Conservation (phyloP, 1,284 basidiomycete genomes). For the Tylopilus sp. region DNA sequence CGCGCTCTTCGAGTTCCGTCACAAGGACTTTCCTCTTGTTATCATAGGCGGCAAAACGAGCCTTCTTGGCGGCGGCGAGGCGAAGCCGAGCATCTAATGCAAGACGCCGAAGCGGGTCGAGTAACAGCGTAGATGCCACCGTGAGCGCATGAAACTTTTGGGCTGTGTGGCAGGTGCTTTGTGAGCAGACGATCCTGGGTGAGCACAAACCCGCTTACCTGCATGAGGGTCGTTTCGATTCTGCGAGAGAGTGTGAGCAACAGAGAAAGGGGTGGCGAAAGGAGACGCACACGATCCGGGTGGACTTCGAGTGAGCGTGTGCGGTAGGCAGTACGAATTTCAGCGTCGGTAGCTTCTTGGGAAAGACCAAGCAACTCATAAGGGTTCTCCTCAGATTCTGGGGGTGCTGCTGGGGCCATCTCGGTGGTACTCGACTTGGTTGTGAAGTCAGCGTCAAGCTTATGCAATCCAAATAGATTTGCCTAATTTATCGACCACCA, state of each 20-base stretch:
- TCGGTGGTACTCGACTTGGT: neutral
- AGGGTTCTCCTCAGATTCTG: too few species aligned
- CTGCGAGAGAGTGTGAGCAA: conserved; percentile 47
- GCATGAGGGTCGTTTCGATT: conserved; percentile 73
- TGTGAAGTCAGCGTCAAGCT: neutral
- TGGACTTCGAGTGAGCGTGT: conserved; percentile 43
- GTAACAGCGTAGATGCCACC: conserved; percentile 86
- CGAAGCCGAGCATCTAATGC: conserved; percentile 86
- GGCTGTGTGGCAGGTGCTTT: conserved; percentile 50
- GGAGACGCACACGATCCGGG: conserved; percentile 57
- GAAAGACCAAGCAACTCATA: too few species aligned
- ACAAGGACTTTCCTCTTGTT: conserved; percentile 84
- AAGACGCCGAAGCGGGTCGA: conserved; percentile 86
- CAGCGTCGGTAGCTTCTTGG: too few species aligned
- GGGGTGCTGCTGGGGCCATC: conserved; percentile 41
- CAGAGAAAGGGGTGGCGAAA: conserved; percentile 1
- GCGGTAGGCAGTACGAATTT: conserved; percentile 88
- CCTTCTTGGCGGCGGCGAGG: conserved; percentile 36
- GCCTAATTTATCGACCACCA: conserved; percentile 17
- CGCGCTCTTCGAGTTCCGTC: conserved; percentile 87
- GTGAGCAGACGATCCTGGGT: neutral
- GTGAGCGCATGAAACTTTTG: conserved; percentile 91
- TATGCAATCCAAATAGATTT: conserved; percentile 19
- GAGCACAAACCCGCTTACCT: conserved; percentile 51
- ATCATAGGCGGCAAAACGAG: conserved; percentile 73